phyloP scores from a whole-genome alignment of 2,329 filamentous ascomycete species.

The Arachnomyces sp. region DNA sequence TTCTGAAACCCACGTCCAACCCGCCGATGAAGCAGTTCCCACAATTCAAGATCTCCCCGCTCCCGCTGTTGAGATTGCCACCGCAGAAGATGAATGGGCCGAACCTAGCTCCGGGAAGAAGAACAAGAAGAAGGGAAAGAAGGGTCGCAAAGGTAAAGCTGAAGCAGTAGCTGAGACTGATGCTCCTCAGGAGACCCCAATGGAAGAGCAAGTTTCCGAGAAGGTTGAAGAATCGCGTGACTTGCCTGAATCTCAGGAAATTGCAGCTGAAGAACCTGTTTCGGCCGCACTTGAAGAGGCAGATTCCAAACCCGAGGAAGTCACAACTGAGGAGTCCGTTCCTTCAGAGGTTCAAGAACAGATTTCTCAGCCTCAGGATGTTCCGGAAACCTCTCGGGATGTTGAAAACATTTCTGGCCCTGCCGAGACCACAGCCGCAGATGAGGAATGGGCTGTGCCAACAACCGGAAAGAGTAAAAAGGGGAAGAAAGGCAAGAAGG shows the following conservation, averaged over 20 bases:
- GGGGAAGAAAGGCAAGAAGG: constrained; percentile 4
- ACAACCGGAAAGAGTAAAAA: constrained; percentile 2
- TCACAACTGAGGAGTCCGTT: not conserved
- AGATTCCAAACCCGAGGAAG: not conserved
- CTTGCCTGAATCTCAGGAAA: too few species aligned
- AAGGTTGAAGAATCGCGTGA: too few species aligned
- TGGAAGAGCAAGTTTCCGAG: too few species aligned
- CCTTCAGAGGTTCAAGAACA: not conserved
- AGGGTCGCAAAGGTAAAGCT: constrained; percentile 12
- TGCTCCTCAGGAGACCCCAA: not conserved
- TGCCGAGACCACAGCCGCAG: not conserved
- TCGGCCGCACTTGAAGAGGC: too few species aligned
- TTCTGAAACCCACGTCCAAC: not conserved
- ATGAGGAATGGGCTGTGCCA: not conserved
- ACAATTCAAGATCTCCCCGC: not conserved
- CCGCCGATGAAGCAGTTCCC: not conserved
- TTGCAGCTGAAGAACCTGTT: too few species aligned
- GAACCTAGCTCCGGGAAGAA: constrained; percentile 14
- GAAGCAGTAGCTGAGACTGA: constrained; percentile 7
- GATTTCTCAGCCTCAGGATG: constrained; percentile 1
- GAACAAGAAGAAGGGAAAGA: constrained; percentile 15
- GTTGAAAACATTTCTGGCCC: too few species aligned
- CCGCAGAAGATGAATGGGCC: constrained; percentile 10
- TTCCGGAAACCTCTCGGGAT: too few species aligned
- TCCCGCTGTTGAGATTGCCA: constrained; percentile 1